Base-by-base conservation (phyloP, 768 basidiomycete genomes). In the Russula earlei region DNA sequence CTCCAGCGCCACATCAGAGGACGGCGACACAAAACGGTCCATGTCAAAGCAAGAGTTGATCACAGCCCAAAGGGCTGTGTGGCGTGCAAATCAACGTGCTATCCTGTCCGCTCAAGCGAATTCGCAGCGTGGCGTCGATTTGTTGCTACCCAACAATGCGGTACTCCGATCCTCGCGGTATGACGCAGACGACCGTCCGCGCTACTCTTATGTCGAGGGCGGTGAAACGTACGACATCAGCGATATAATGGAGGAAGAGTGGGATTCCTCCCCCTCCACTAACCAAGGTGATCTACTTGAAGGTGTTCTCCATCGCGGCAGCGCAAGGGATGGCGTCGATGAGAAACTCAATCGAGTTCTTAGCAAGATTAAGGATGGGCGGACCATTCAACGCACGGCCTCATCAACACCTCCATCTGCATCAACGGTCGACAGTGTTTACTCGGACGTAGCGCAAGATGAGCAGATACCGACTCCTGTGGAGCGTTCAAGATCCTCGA, bases 191-290 rank as follows among this genome's bases (percentile, higher is more conserved):
- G 86, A 90, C 60, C 74, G 76, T 44, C 85, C 92, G 72, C 84
- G 94, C 0, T 99, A 99, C 68, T 96, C 94, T 37, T 97, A 91
- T 67, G 87, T 97, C 40, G 85, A 91, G 59, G 91, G 93, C 59
- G 95, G 93, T 2, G 90, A 90, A 71, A 87, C 86, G 0, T 87
- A 84, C 64, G 95, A 98, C 68, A 91, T 98, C 67, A 92, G 90
- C 64, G 87, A 95, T 60, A 85, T 96, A 48, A 79, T 97, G 45
- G 91, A 94, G 66, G 82, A 89, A 69, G 95, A 95, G 63, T 87
- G 88, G 77, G 73, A 80, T 27, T 73, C 73, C 37, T 70, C 68
- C 37, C 40, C 62, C 40, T 65, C 64, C 15, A 45, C 64, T 14
- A 68, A 73, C 29, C 74, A 77, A 65, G 75, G 74, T 38, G 88